These are phyloP conservation scores for Leishmania gerbilli DNA, from an alignment of 208 protist genomes.

Conservation along the genomic window DNA sequence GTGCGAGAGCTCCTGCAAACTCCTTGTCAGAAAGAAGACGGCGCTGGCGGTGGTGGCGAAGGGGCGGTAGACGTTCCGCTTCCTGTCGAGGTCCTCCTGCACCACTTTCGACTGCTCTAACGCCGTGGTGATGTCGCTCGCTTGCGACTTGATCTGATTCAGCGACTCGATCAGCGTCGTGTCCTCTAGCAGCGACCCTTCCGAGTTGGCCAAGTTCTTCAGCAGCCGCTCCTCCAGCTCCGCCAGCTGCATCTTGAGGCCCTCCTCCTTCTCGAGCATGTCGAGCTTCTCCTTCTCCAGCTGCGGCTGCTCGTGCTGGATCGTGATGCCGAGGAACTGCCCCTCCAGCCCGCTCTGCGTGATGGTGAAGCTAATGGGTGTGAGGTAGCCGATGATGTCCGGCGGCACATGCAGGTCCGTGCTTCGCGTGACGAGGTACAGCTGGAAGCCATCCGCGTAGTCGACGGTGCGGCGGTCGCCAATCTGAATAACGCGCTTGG, in stretches of 20 bases:
- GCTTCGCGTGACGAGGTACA: slow-evolving; percentile 95
- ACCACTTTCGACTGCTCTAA: slow-evolving; percentile 90
- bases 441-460: slow-evolving; percentile 96
- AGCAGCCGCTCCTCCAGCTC: slow-evolving; percentile 95
- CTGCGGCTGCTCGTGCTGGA: slow-evolving; percentile 97
- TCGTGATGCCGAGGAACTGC: slow-evolving; percentile 96
- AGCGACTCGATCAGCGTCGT: slow-evolving; percentile 93
- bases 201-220: slow-evolving; percentile 89
- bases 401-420: slow-evolving; percentile 89
- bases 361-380: slow-evolving; percentile 97
- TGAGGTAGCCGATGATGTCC: slow-evolving; percentile 92
- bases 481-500: slow-evolving; percentile 94
- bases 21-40: slow-evolving; percentile 95
- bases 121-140: slow-evolving; percentile 84
- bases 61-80: slow-evolving; percentile 95
- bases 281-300: slow-evolving; percentile 94
- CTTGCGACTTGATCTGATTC: slow-evolving; percentile 96
- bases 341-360: slow-evolving; percentile 96
- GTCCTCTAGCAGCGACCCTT: slow-evolving; percentile 97
- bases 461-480: slow-evolving; percentile 97
- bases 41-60: slow-evolving; percentile 90
- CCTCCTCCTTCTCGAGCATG: slow-evolving; percentile 96
- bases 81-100: slow-evolving; percentile 90
- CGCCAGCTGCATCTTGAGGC: slow-evolving; percentile 94
- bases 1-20: slow-evolving; percentile 90